Percentiles rank a stretch among this genome's conserved stretches.
These are phyloP conservation scores for Boletus vermiculosoides DNA, from an alignment of 768 basidiomycete species.

Conservation along the genomic window DNA sequence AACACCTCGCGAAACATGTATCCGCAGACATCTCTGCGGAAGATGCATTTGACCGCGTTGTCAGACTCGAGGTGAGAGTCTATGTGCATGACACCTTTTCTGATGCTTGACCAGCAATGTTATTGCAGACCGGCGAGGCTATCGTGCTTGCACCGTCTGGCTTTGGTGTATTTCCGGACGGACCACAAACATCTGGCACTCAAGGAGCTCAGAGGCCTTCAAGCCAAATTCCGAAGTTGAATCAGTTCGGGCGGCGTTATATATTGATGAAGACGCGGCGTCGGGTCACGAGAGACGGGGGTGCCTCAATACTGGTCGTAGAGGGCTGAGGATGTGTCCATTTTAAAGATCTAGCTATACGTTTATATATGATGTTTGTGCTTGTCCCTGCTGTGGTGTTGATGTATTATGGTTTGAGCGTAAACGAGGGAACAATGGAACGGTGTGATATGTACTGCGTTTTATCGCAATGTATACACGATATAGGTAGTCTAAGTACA, in stretches of 20 bases:
- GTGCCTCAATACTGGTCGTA: conserved; percentile 52
- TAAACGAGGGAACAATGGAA: neutral
- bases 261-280: conserved; percentile 59
- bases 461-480: neutral
- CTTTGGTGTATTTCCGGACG: conserved; percentile 42
- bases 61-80: conserved; percentile 53
- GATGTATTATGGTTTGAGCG: neutral
- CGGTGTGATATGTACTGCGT: neutral
- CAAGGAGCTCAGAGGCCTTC: conserved; percentile 10
- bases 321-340: conserved; percentile 8
- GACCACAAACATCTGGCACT: neutral
- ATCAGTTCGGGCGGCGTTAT: conserved; percentile 57
- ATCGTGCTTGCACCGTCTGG: conserved; percentile 68
- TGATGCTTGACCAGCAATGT: neutral
- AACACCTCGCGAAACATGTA: conserved; percentile 65
- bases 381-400: neutral
- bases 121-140: conserved; percentile 63
- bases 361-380: neutral
- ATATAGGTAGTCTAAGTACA: conserved; percentile 11
- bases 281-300: conserved; percentile 63
- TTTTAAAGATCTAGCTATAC: neutral
- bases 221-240: conserved; percentile 31
- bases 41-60: conserved; percentile 66
- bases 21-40: conserved; percentile 57
- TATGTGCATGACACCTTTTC: neutral